Base-by-base conservation (phyloP, 495 filamentous ascomycete species). In the Rostrohypoxylon terebratum region DNA sequence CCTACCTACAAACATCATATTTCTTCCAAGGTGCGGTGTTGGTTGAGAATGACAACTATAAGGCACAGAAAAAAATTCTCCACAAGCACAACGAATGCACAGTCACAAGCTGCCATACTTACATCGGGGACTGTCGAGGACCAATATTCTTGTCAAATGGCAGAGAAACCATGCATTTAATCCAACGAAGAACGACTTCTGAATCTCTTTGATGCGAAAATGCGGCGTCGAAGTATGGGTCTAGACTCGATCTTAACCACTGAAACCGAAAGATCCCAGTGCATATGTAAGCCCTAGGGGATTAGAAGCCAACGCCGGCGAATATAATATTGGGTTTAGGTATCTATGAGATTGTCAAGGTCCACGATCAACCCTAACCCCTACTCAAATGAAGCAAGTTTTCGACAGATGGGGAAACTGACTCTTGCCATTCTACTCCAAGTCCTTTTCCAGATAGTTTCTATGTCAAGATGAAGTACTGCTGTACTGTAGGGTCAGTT, bases 51-150 rank as follows among this genome's bases (percentile, higher is more conserved):
- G 53, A 57, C 53, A 57, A 31, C 38, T 38, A 18, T 34, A n/a
- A 57, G 53, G 53, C 48, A 53, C 48, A 53, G 48, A 23, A 51
- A 31, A 31, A 10, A 53, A 53, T n/a, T 28, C 21, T 23, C 21
- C 48, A 31, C 23, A 31, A 2, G 11, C 23, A 31, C 31, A 53
- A 31, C 42, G 16, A 45, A 45, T 45, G 42, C 16, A n/a, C 13
- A 45, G 16, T 16, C 42, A 45, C 2, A 45, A 18, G 42, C 42
- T 6, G 16, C 1, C 4, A 18, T 18, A 16, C 42, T 20, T 18
- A 20, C 3, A 1, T 45, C 20, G 42, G 16, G 0, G 20, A 5
- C 20, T 45, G 42, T 45, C 20, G 42, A 45, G 14, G 16, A 45
- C 42, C 42, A 45, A 45, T 20, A 6, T 0, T 16, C 1, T 45